Conservation (phyloP, 1,139 yeast genomes). For the Yamadazyma epiphylla region DNA sequence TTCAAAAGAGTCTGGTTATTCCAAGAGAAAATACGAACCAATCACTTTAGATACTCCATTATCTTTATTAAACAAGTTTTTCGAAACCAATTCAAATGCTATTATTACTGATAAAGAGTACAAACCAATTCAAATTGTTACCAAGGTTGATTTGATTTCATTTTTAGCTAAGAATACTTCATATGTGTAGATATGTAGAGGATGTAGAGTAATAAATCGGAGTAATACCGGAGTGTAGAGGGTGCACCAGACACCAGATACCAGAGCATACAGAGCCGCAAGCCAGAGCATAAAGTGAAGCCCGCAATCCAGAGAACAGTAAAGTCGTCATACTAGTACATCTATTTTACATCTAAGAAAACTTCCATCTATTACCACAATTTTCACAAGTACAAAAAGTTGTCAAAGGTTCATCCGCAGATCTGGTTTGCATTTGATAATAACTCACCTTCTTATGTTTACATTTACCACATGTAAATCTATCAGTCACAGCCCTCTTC, state of each 20-base stretch:
- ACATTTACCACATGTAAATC: slow-evolving; percentile 97
- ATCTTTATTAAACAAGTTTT: slow-evolving; percentile 69
- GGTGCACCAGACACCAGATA: too few relatives aligned
- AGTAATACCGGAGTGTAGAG: too few relatives aligned
- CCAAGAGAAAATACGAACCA: slow-evolving; percentile 63
- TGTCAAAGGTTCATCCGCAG: slow-evolving; percentile 98
- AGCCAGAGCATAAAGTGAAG: too few relatives aligned
- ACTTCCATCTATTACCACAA: slow-evolving; percentile 98
- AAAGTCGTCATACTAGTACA: too few relatives aligned
- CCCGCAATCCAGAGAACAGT: too few relatives aligned
- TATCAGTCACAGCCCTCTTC: slow-evolving; percentile 91
- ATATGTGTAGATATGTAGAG: slow-evolving; percentile 10
- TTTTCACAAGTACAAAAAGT: slow-evolving; percentile 97
- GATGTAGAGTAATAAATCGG: too few relatives aligned
- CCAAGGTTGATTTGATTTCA: slow-evolving; percentile 80
- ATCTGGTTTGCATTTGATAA: slow-evolving; percentile 95
- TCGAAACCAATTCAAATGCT: slow-evolving; percentile 85
- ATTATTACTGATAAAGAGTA: slow-evolving; percentile 70
- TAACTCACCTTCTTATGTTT: slow-evolving; percentile 94
- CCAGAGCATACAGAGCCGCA: too few relatives aligned
- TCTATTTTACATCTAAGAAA: slow-evolving; percentile 40
- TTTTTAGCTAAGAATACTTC: slow-evolving; percentile 34
- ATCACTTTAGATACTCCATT: slow-evolving; percentile 70
- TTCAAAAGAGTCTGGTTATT: slow-evolving; percentile 54
- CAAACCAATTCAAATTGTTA: slow-evolving; percentile 80